Evolutionary conservation across 192 early-diverging fungal genomes (phyloP), one percentile per base, ranked within the genome.

Genomic region (Backusella psychrophila): DNA sequence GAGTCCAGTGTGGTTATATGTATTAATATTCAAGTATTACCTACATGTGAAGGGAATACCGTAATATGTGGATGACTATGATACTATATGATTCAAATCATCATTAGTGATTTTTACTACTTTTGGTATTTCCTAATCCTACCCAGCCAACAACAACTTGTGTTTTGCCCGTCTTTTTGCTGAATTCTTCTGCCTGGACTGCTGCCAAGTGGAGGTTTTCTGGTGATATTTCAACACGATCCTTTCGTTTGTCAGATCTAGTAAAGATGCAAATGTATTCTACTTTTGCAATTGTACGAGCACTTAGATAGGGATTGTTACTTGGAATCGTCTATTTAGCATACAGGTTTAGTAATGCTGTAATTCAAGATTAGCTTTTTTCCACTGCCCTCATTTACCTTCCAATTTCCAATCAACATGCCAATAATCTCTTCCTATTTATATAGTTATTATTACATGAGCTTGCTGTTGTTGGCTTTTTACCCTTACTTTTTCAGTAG

Each of bases 11-110:
- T 12, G 6, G 21, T 3, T 42, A 34, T 14, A 33, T 33, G 33
- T 17, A 6, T 66, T 36, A n/a, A 1, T 33, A 15, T 68, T 38
- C 17, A 3, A 67, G 52, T 53, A 53, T 35, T 80, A 84, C 86
- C 86, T 36, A 87, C 83, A 38, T 87, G 86, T 46, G 86, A 87
- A 2, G 87, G 87, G 26, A 84, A 86, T 3, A 86, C 87, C 0
- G 87, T 88, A 31, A 88, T 88, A 34, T 86, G 83, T 21, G 87
- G 87, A 77, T 88, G 87, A 29, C 87, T 88, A 53, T 88, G 87
- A 31, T 88, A 88, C 87, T 88, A 46, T 49, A 35, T 31, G 3
- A 52, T 23, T 49, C 31, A 49, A 38, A 9, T 65, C 15, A 33
- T 33, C 15, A 33, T 33, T 2, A 69, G 44, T 39, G n/a, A 15